Evolutionary conservation across 108 stramenopile species (phyloP).

Genomic region (Aureococcus anophagefferens): DNA sequence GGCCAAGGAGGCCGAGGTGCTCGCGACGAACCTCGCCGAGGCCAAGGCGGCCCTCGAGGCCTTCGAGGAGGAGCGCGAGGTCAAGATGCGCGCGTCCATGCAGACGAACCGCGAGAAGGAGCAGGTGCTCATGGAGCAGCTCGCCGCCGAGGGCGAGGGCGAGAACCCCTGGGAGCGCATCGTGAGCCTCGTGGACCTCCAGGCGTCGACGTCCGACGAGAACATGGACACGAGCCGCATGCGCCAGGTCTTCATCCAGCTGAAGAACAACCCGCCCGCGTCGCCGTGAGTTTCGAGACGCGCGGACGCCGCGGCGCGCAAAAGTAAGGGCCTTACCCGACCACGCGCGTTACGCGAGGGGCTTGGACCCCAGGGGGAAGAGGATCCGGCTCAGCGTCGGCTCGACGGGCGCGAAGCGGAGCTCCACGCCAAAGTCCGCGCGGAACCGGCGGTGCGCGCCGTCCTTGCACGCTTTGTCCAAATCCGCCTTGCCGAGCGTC

Average conservation of each 20-base stretch:
- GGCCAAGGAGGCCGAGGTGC: background rate
- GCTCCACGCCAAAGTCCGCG: background rate
- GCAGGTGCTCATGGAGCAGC: background rate
- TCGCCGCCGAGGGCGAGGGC: background rate
- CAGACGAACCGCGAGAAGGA: background rate
- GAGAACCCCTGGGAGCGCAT: background rate
- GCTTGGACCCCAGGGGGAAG: no score
- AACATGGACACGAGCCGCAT: background rate
- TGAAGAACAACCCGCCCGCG: no score
- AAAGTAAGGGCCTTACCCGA: no score
- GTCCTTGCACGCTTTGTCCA: background rate
- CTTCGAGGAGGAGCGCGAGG: background rate
- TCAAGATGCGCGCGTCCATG: background rate
- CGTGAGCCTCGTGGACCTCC: background rate
- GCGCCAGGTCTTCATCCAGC: background rate
- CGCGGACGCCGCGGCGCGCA: no score
- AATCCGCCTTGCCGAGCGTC: background rate
- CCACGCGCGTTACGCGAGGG: no score
- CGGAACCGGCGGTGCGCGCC: background rate
- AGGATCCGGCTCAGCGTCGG: no score
- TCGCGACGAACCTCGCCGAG: background rate
- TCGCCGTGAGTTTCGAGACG: no score
- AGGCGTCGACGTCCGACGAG: background rate
- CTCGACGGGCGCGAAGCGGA: background rate
- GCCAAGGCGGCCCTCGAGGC: background rate